Evolutionary conservation across 1,284 basidiomycete genomes (phyloP), one percentile per base, ranked within the genome.

Genomic region (Trichosporon sp.): DNA sequence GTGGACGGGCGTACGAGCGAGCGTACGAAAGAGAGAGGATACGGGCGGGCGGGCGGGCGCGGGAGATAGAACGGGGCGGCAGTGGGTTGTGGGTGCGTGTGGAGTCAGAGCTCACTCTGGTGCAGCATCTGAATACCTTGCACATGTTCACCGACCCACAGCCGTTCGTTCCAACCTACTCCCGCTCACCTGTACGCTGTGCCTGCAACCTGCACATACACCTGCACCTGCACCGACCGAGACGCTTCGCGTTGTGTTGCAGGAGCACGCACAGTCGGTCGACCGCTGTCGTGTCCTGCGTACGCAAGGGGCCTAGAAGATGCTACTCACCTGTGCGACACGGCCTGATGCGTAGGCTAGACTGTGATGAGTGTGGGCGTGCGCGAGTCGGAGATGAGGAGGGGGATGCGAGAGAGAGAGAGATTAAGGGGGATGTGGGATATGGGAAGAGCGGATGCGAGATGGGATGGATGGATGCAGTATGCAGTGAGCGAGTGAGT

Each of bases 391-490:
- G n/a, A n/a, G 27, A 29, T 14, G 27, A 27, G 49, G 49, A 16
- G 16, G 11, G 14, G 49, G 49, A 19, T 52, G 37, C 16, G 14
- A 6, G 29, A 32, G 49, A 25, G 29, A 11, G 63, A 27, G 36
- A 32, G 6, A 31, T 34, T 29, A 44, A 36, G 61, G 52, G 37
- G 60, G n/a, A 16, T 29, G 36, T n/a, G n/a, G n/a, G n/a, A n/a
- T n/a, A n/a, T n/a, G 58, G 52, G 34, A 58, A 31, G 37, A 59
- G 49, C 32, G 16, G 54, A 54, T 40, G 29, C 44, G 33, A 54
- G 31, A 27, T 27, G 56, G 34, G 60, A 56, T 64, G 34, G 58
- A 58, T 34, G 31, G 58, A 57, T 33, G 49, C 27, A 29, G 32
- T 33, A 29, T 23, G 33, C 23, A 36, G 11, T 32, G 58, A 44